phyloP scores from a whole-genome alignment of 768 basidiomycete species.

The Leccinum imitatum region DNA sequence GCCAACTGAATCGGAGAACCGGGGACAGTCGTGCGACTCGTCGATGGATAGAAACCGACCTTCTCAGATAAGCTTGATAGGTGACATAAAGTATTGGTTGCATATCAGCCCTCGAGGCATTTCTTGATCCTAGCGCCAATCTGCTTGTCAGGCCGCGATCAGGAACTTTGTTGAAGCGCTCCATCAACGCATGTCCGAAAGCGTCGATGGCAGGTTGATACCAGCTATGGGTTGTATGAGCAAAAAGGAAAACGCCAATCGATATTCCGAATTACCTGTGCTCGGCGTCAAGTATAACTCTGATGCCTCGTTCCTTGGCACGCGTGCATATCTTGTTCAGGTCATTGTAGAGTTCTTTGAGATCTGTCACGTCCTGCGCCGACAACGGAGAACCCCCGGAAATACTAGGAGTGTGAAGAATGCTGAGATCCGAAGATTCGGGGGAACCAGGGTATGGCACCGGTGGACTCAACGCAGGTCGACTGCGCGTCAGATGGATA shows the following conservation, averaged over 20 bases:
- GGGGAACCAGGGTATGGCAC: constrained; percentile 74
- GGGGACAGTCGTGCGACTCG: too few species aligned
- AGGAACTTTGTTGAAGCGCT: constrained; percentile 62
- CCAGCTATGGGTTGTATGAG: constrained; percentile 41
- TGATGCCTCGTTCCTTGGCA: constrained; percentile 62
- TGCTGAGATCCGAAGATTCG: constrained; percentile 53
- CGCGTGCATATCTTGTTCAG: constrained; percentile 61
- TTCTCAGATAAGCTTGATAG: constrained; percentile 84
- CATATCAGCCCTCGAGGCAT: constrained; percentile 22
- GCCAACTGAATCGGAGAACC: background rate
- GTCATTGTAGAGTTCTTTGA: constrained; percentile 61
- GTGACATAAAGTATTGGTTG: constrained; percentile 82
- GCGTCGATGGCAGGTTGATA: constrained; percentile 83
- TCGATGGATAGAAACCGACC: constrained; percentile 40
- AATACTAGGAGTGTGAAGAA: constrained; percentile 36
- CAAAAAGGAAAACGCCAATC: background rate
- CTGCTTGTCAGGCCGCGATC: background rate
- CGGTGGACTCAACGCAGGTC: constrained; percentile 30
- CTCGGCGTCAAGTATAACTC: constrained; percentile 83
- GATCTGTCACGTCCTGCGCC: constrained; percentile 53
- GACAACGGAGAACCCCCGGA: constrained; percentile 38
- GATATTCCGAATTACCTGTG: constrained; percentile 47
- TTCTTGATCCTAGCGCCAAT: constrained; percentile 4
- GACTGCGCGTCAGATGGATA: constrained; percentile 48
- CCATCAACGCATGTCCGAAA: constrained; percentile 69